Percentiles rank a stretch among this genome's conserved stretches.
Conservation (phyloP, 768 basidiomycete species). For the Lepiota venenata region DNA sequence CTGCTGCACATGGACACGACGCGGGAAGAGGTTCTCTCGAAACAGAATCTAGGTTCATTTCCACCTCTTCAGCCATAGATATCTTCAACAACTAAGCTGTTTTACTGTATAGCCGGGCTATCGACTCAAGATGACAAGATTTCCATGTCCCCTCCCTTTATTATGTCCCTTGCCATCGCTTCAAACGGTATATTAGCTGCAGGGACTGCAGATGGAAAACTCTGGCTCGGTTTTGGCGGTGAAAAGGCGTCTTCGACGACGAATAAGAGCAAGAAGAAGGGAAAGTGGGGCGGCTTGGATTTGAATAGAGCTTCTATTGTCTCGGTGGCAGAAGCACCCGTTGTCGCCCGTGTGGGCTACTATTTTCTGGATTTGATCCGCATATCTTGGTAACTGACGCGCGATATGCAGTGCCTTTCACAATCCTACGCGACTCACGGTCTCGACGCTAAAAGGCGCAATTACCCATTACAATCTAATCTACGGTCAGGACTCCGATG, state of each 20-base stretch:
- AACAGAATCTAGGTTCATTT: constrained; percentile 53
- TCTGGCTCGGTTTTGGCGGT: constrained; percentile 68
- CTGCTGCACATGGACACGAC: constrained; percentile 66
- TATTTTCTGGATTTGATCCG: background rate
- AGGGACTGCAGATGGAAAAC: constrained; percentile 72
- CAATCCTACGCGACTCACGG: constrained; percentile 39
- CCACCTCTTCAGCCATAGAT: background rate
- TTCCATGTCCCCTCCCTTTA: constrained; percentile 71
- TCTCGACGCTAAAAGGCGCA: constrained; percentile 61
- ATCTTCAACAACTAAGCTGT: background rate
- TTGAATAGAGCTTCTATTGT: constrained; percentile 38
- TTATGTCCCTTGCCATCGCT: constrained; percentile 61
- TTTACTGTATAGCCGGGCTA: constrained; percentile 27
- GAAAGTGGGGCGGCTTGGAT: constrained; percentile 73
- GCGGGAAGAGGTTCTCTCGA: constrained; percentile 55
- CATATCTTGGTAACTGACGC: background rate
- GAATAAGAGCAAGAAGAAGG: constrained; percentile 44
- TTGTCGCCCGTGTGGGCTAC: constrained; percentile 62
- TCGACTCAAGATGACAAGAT: constrained; percentile 40
- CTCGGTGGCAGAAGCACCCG: constrained; percentile 67
- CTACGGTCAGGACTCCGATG: constrained; percentile 32
- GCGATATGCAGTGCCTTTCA: constrained; percentile 43
- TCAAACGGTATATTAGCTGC: constrained; percentile 59
- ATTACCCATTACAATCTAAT: constrained; percentile 47
- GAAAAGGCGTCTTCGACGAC: constrained; percentile 43